Evolutionary conservation across 139 green algal species (phyloP), one percentile per base, ranked within the genome.

Genomic region (Gonium pectorale): DNA sequence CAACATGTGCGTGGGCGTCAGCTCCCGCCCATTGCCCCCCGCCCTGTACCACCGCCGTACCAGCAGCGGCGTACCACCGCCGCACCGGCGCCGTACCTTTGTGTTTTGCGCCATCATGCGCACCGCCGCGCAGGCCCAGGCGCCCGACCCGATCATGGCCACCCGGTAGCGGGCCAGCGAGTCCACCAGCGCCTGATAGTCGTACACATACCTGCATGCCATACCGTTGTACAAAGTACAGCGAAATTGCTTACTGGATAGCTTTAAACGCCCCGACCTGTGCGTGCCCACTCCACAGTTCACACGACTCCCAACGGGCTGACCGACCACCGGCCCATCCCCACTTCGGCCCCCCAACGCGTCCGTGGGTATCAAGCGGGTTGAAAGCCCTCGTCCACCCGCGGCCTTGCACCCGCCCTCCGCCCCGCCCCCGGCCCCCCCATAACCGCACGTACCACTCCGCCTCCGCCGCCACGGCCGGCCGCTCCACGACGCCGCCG

Each of bases 111-210:
- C 89, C 26, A 93, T 83, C 29, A 92, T 86, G 78, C 87, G 89
- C 62, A 87, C 87, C 2, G 91, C 92, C 19, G 92, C 88, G 71
- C 89, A 94, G 51, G 92, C 92, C 92, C 90, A 94, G 3, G 92
- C 92, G 52, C 92, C 92, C 38, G 60, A 85, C 19, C 92, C 92
- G 24, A 95, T 69, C 74, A 91, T 86, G 37, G 89, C 89, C 51
- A 89, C 86, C 38, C 51, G 70, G 79, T 88, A 91, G 31, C 86
- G 87, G 54, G 77, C 74, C 35, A 92, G 87, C 21, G 67, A 60
- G 43, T 81, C 59, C 26, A 84, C 46, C 59, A 94, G 89, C 35
- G 81, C 31, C 31, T 33, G 40, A 68, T 93, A 89, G 68, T 75
- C 83, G 72, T 81, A 80, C 24, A 93, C 88, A 78, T 91, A 93